These are phyloP conservation scores for Vitis hybrid DNA, from an alignment of 177 flowering plant genomes.

Conservation along the genomic window DNA sequence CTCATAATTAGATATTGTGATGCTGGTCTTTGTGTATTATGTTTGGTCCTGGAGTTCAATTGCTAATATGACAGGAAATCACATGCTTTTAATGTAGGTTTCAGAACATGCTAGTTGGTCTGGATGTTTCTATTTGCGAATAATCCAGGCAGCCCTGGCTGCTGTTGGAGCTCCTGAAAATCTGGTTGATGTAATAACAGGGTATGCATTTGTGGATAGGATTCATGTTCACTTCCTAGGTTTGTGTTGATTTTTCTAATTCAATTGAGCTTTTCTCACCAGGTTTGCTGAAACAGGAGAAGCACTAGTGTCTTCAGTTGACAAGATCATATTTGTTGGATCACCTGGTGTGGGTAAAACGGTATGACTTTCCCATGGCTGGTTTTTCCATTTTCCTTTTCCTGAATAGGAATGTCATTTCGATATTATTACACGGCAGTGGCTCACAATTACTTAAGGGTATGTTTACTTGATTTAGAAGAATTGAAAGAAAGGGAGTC, in stretches of 20 bases:
- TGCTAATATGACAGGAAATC: neutral
- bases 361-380: conserved; percentile 43
- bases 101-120: conserved; percentile 99
- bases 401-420: neutral
- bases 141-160: conserved; percentile 90
- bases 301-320: conserved; percentile 92
- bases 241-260: conserved; percentile 9
- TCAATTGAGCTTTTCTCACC: conserved; percentile 18
- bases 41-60: neutral
- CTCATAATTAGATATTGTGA: too few species aligned
- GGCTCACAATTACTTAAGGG: too few species aligned
- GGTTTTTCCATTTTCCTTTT: conserved; percentile 7
- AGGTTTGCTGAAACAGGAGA: conserved; percentile 98
- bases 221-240: neutral
- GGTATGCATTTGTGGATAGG: conserved; percentile 41
- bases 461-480: too few species aligned
- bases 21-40: too few species aligned
- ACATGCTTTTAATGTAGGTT: conserved; percentile 51
- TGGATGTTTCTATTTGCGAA: conserved; percentile 84
- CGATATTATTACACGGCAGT: too few species aligned
- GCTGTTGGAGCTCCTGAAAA: conserved; percentile 97
- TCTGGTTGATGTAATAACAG: conserved; percentile 90
- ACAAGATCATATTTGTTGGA: conserved; percentile 96
- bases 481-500: too few species aligned
- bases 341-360: conserved; percentile 92